phyloP scores from a whole-genome alignment of 2,329 filamentous ascomycete species.

The Nigrograna mackinnonii region DNA sequence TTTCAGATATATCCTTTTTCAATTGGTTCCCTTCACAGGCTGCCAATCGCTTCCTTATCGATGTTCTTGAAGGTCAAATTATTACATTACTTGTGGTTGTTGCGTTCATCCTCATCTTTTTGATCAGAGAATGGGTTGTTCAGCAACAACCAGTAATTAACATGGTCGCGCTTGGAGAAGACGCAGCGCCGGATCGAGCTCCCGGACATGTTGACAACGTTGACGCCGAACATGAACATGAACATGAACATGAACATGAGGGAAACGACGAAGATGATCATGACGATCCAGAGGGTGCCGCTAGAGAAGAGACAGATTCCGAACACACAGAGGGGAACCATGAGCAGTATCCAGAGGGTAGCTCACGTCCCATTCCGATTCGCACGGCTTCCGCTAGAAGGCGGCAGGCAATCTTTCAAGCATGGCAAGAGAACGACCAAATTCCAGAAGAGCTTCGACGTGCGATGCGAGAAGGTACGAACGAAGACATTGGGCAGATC shows the following conservation, averaged over 20 bases:
- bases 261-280: slow-evolving; percentile 10
- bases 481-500: slow-evolving; percentile 12
- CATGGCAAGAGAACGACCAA: slow-evolving; percentile 18
- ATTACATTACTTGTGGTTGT: slow-evolving; percentile 91
- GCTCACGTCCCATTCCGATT: too few relatives aligned
- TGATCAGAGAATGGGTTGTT: slow-evolving; percentile 97
- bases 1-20: slow-evolving; percentile 63
- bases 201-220: slow-evolving; percentile 5
- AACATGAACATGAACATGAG: slow-evolving; percentile 28
- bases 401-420: slow-evolving; percentile 15
- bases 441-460: slow-evolving; percentile 20
- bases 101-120: slow-evolving; percentile 93
- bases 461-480: slow-evolving; percentile 14
- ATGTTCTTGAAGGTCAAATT: slow-evolving; percentile 87
- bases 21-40: slow-evolving; percentile 59
- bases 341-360: too few relatives aligned
- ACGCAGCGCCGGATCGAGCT: slow-evolving; percentile 23
- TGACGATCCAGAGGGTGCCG: slow-evolving; percentile 11
- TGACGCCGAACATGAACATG: slow-evolving; percentile 14
- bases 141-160: slow-evolving; percentile 96
- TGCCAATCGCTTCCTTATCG: slow-evolving; percentile 78
- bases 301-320: background rate
- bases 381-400: slow-evolving; percentile 14
- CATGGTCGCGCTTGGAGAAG: slow-evolving; percentile 56
- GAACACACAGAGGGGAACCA: slow-evolving; percentile 3